Evolutionary conservation across 805 yeast genomes (phyloP), one percentile per base, ranked within the genome.

Genomic region (Phaffomyces antillensis): DNA sequence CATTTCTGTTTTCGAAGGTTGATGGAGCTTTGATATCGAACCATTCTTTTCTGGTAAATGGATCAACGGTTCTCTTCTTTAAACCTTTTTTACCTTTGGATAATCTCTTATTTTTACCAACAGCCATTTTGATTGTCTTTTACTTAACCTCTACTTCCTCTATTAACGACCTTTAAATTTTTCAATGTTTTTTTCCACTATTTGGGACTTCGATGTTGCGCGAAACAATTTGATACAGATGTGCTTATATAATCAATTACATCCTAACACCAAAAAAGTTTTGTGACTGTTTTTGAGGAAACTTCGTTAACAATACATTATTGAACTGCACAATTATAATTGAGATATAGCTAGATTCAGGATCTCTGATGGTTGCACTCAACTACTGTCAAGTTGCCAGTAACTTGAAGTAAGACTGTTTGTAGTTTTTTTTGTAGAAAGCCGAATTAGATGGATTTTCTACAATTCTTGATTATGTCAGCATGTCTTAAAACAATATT

Each of bases 31-130:
- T 89, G 77, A 90, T 87, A 74, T 86, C 95, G 74, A 78, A 90
- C 98, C 98, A 91, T 66, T 90, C 98, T 79, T 91, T 91, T 76
- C 90, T 89, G 83, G 96, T 80, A 93, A 91, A 91, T 70, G 98
- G 98, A 81, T 91, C 97, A 62, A 88, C 95, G 68, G 86, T 91
- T 84, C 84, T 91, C 93, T 91, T 91, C 95, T 91, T 90, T 73
- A 88, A 76, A 67, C 97, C 96, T 77, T 91, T 91, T 88, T 84
- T 83, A 67, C 91, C 90, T 79, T 81, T 82, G 71, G 77, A 72
- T 66, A 79, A 70, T 71, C 83, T 76, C 82, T 85, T 85, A 73
- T 85, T 85, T 80, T 85, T 85, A 66, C 91, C 91, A 68, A 83
- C 87, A 77, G 86, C 88, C 61, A 55, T 56, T 46, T 53, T 55